These are phyloP conservation scores for Euphrasia confusa DNA, from an alignment of 257 asterid genomes.

Conservation along the genomic window DNA sequence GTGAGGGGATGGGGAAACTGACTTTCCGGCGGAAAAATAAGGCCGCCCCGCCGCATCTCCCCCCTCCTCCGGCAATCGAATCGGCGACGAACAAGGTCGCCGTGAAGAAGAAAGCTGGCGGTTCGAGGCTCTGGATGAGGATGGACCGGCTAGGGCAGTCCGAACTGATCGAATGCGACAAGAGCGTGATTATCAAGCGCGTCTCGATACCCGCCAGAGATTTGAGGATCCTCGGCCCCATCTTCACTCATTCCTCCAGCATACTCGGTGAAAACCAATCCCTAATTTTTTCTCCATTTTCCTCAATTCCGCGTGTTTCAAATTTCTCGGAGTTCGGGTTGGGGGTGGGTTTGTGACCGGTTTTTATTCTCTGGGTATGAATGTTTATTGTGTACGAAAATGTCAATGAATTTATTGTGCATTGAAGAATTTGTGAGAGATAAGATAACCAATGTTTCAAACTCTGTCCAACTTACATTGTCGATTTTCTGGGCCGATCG, in stretches of 20 bases:
- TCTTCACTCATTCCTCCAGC: constrained; percentile 91
- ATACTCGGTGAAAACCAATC: constrained; percentile 57
- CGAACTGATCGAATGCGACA: constrained; percentile 90
- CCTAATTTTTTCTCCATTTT: neutral
- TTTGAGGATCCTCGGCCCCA: constrained; percentile 91
- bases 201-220: constrained; percentile 87
- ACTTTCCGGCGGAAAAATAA: constrained; percentile 57
- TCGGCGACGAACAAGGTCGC: constrained; percentile 32
- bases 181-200: constrained; percentile 63
- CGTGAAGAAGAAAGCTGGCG: constrained; percentile 73
- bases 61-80: constrained; percentile 40
- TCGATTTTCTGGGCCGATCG: no score
- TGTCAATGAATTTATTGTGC: neutral
- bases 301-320: no score
- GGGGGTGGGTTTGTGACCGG: no score
- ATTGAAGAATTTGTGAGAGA: neutral
- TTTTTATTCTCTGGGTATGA: neutral
- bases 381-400: neutral
- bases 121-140: constrained; percentile 92
- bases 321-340: no score
- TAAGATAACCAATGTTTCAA: no score
- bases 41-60: constrained; percentile 35
- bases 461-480: no score
- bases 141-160: constrained; percentile 83
- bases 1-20: constrained; percentile 36